Conservation (phyloP, 2,329 filamentous ascomycete species). For the Capronia americana region DNA sequence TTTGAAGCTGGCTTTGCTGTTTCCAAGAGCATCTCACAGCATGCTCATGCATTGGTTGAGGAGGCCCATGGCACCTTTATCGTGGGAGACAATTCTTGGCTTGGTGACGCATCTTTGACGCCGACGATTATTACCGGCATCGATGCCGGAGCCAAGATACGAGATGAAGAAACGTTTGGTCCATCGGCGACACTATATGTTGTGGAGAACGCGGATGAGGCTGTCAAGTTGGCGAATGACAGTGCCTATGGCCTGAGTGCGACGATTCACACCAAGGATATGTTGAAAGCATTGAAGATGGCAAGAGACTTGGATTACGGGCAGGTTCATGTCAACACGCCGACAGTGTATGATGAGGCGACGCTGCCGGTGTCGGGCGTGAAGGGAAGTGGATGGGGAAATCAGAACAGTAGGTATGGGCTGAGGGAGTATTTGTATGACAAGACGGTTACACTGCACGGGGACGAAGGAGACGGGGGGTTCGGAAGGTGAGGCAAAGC, state of each 20-base stretch:
- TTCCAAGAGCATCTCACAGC: constrained; percentile 17
- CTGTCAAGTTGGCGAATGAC: constrained; percentile 35
- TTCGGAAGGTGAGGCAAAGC: no score
- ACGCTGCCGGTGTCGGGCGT: constrained; percentile 9
- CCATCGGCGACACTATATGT: constrained; percentile 73
- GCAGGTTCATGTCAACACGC: constrained; percentile 18
- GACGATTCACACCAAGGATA: constrained; percentile 30
- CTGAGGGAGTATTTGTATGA: constrained; percentile 11
- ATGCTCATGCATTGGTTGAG: constrained; percentile 11
- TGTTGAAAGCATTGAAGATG: constrained; percentile 58
- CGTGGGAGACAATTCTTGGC: constrained; percentile 49
- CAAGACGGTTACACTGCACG: constrained; percentile 12
- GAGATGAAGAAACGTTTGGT: constrained; percentile 74
- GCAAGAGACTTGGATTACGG: constrained; percentile 68
- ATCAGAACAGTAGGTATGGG: constrained; percentile 7
- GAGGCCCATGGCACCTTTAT: constrained; percentile 49
- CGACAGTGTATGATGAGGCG: constrained; percentile 1
- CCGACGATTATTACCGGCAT: constrained; percentile 72
- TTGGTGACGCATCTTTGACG: constrained; percentile 54
- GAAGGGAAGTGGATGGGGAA: constrained; percentile 18
- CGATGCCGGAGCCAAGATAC: constrained; percentile 74
- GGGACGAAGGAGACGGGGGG: background rate
- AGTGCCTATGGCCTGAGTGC: constrained; percentile 32
- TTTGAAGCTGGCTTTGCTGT: constrained; percentile 21
- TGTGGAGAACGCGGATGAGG: constrained; percentile 66